Conservation (phyloP, 31 red algal genomes). For the Porphyra umbilicalis region DNA sequence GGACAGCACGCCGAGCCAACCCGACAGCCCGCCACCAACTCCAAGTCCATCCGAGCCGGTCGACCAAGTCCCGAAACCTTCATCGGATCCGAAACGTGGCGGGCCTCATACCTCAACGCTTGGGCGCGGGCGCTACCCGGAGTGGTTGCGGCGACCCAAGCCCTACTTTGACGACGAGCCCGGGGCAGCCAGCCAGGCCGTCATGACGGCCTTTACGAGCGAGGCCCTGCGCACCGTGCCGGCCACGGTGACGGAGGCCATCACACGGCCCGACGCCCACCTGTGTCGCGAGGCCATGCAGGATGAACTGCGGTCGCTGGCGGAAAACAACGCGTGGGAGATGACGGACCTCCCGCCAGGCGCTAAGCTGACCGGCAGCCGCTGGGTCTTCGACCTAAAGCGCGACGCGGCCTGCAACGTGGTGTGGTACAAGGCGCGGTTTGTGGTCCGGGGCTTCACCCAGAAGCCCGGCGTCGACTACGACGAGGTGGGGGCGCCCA, state of each 20-base stretch:
- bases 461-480: slow-evolving; percentile 4
- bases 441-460: slow-evolving; percentile 1
- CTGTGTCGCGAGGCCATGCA: slow-evolving; percentile 6
- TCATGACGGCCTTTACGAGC: too few species aligned
- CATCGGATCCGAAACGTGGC: too few species aligned
- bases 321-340: not conserved
- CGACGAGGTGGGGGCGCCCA: not conserved
- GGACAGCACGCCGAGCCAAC: too few species aligned
- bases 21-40: too few species aligned
- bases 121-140: too few species aligned
- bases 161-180: too few species aligned
- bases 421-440: not conserved
- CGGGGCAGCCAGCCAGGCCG: too few species aligned
- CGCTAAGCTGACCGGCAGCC: not conserved
- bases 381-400: slow-evolving; percentile 10
- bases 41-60: too few species aligned
- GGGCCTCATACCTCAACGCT: too few species aligned
- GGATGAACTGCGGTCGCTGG: not conserved
- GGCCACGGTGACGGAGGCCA: not conserved
- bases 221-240: too few species aligned
- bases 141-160: too few species aligned
- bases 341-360: not conserved
- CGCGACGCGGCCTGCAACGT: not conserved
- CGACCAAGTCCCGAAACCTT: too few species aligned
- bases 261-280: not conserved